phyloP scores from a whole-genome alignment of 75 land plant genomes.

The Picea sitchensis region DNA sequence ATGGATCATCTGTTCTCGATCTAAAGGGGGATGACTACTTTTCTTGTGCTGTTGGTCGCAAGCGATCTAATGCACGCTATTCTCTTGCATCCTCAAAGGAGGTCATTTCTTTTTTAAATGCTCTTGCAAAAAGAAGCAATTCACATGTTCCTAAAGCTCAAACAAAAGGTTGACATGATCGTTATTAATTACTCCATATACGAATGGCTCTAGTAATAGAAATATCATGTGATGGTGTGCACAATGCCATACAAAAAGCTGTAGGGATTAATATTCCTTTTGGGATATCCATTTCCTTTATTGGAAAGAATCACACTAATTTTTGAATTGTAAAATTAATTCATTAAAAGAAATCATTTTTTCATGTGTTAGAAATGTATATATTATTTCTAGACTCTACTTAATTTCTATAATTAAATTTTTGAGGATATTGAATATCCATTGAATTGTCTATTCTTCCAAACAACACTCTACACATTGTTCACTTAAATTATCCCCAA shows the following conservation, averaged over 20 bases:
- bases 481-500: no score
- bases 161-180: not conserved
- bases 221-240: no score
- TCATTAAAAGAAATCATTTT: no score
- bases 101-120: constrained; percentile 20
- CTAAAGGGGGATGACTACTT: constrained; percentile 32
- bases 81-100: constrained; percentile 27
- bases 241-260: not conserved
- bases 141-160: not conserved
- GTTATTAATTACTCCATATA: no score
- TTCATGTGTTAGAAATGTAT: not conserved
- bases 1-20: constrained; percentile 32
- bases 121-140: not conserved
- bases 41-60: constrained; percentile 33
- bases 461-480: no score
- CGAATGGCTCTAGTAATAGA: not conserved
- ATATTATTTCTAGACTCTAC: not conserved
- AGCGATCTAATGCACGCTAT: constrained; percentile 27
- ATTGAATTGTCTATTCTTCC: no score
- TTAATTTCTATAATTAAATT: not conserved
- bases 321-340: not conserved
- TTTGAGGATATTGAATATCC: no score
- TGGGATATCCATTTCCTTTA: not conserved
- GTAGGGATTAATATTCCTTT: not conserved
- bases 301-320: not conserved